phyloP scores from a whole-genome alignment of 2,329 filamentous ascomycete genomes.

The Exophiala sideris region DNA sequence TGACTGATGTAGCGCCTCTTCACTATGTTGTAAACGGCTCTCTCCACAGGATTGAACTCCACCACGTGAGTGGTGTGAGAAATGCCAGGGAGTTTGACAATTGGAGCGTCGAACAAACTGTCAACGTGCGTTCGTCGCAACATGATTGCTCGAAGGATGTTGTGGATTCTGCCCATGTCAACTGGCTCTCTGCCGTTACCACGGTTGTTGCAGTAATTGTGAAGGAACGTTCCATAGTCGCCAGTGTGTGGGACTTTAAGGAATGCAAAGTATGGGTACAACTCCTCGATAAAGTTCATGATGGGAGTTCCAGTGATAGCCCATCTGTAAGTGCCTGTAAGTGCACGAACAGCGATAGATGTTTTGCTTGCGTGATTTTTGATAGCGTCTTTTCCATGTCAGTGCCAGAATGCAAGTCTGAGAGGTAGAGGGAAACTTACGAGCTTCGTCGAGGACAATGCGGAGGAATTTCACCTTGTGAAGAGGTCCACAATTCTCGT shows the following conservation, averaged over 20 bases:
- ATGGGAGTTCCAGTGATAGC: slow-evolving; percentile 40
- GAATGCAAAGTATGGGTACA: slow-evolving; percentile 40
- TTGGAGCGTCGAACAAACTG: slow-evolving; percentile 51
- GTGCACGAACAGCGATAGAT: slow-evolving; percentile 36
- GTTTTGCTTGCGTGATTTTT: slow-evolving; percentile 36
- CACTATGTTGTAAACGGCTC: slow-evolving; percentile 54
- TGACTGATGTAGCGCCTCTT: slow-evolving; percentile 40
- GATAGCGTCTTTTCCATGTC: slow-evolving; percentile 33
- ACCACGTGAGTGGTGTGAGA: slow-evolving; percentile 42
- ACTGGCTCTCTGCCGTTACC: slow-evolving; percentile 15
- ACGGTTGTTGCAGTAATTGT: slow-evolving; percentile 28
- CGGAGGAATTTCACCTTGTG: slow-evolving; percentile 37
- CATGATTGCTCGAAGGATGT: slow-evolving; percentile 44
- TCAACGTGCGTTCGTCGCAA: slow-evolving; percentile 55
- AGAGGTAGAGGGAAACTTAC: background rate
- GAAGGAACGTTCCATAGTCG: slow-evolving; percentile 27
- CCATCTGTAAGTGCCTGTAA: slow-evolving; percentile 39
- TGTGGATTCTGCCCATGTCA: slow-evolving; percentile 29
- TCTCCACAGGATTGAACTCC: slow-evolving; percentile 52
- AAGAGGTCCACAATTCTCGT: slow-evolving; percentile 32
- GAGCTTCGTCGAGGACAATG: slow-evolving; percentile 41
- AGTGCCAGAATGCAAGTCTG: background rate
- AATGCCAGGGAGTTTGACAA: slow-evolving; percentile 54
- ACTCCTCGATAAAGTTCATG: slow-evolving; percentile 38
- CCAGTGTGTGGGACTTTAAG: slow-evolving; percentile 33